Evolutionary conservation across 1,139 yeast genomes (phyloP), one percentile per base, ranked within the genome.

Genomic region (Saccharomyces hybrid): DNA sequence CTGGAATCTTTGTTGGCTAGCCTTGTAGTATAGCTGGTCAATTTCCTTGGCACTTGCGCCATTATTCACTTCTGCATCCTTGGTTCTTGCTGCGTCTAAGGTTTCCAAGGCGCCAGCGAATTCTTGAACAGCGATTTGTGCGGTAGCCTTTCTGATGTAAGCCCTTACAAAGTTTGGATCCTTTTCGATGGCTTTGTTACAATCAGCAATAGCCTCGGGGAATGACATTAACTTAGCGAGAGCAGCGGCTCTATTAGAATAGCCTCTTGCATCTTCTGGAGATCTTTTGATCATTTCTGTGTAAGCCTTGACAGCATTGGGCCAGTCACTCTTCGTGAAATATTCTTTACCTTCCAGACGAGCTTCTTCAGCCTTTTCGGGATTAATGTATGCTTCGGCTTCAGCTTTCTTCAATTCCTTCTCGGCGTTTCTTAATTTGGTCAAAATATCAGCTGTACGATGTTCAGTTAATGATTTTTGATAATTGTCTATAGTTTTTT

Each of bases 171-270:
- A 95, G 26, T 75, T 73, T 53, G 96, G 96, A 73, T 95, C 99
- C 66, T 84, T 82, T 68, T 81, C 83, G 65, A 95, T 88, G 50
- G 99, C 99, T 59, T 75, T 72, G 69, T 93, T 88, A 77, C 98
- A 90, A 74, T 95, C 99, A 66, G 80, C 80, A 58, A 95, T 84
- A 12, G 96, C 98, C 65, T 91, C 99, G 42, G 97, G 97, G 87
- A 91, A 93, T 19, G 97, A 88, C 86, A 93, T 83, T 63, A 95
- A 81, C 73, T 95, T 95, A 53, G 96, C 84, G 69, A 87, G 82
- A 1, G 96, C 96, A 47, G 99, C 99, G 54, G 99, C 99, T 74
- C 99, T 87, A 76, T 95, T 95, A 49, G 96, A 90, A 73, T 91
- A 95, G 54, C 98, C 99, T 73, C 97, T 84, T 38, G 96, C 95